Conservation (phyloP, 768 basidiomycete genomes). For the Agrocybe praecox region DNA sequence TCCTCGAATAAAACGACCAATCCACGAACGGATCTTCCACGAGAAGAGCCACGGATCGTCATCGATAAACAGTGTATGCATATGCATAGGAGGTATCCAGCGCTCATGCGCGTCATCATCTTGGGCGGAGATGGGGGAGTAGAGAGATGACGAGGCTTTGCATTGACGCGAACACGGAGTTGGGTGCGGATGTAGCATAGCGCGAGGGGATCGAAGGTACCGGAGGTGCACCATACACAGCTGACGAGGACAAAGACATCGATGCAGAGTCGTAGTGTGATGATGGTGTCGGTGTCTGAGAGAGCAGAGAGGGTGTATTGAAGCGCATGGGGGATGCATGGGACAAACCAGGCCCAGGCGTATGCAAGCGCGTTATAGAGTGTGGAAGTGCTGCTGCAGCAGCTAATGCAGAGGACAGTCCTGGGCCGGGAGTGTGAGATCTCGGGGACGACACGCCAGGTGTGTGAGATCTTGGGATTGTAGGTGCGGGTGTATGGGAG, state of each 20-base stretch:
- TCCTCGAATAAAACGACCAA: too few relatives aligned
- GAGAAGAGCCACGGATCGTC: too few relatives aligned
- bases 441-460: conserved; percentile 24
- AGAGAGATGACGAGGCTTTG: conserved; percentile 22
- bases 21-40: background rate
- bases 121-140: conserved; percentile 39
- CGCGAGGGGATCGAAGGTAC: conserved; percentile 25
- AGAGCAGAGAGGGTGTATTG: conserved; percentile 30
- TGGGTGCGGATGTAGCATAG: conserved; percentile 28
- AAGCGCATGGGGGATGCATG: conserved; percentile 29
- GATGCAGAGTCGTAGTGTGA: conserved; percentile 7
- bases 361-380: conserved; percentile 32
- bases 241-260: background rate
- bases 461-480: conserved; percentile 31
- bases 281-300: conserved; percentile 30
- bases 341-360: conserved; percentile 39
- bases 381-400: conserved; percentile 3
- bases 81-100: background rate
- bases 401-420: conserved; percentile 7
- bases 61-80: too few relatives aligned
- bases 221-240: conserved; percentile 5
- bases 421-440: conserved; percentile 25
- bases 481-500: conserved; percentile 44
- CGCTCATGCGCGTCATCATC: conserved; percentile 57
- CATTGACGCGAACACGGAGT: background rate